Conservation (phyloP, 2,329 filamentous ascomycete species). For the Chlorencoelia australis region DNA sequence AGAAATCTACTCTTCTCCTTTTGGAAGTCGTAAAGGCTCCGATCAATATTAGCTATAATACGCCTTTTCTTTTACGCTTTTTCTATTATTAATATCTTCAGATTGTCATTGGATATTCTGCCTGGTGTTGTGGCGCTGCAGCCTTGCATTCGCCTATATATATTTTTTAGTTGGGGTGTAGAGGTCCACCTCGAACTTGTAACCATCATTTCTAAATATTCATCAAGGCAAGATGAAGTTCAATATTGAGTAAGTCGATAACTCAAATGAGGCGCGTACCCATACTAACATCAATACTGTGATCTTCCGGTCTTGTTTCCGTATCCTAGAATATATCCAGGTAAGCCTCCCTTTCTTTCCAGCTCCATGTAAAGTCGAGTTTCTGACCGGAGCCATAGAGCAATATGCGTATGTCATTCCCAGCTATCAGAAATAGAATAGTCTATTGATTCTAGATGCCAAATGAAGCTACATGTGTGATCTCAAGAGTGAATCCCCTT, state of each 20-base stretch:
- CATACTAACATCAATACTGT: constrained; percentile 30
- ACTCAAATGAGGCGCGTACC: neutral
- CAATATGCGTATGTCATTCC: constrained; percentile 49
- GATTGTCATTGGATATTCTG: too few species aligned
- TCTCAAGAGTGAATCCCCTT: constrained; percentile 48
- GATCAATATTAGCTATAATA: too few species aligned
- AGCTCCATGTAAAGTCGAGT: neutral
- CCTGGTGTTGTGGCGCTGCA: too few species aligned
- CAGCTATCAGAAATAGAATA: too few species aligned
- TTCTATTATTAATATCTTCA: too few species aligned
- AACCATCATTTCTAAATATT: too few species aligned
- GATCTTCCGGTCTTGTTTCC: constrained; percentile 62
- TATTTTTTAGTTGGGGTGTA: too few species aligned
- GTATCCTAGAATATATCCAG: constrained; percentile 64
- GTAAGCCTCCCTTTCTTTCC: constrained; percentile 15
- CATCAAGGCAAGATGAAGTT: constrained; percentile 71
- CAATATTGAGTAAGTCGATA: constrained; percentile 53
- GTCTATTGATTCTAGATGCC: constrained; percentile 3
- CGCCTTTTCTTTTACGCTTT: too few species aligned
- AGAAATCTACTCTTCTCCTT: too few species aligned
- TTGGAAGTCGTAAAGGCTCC: too few species aligned
- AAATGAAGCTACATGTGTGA: constrained; percentile 64
- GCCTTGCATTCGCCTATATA: too few species aligned
- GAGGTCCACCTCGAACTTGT: too few species aligned
- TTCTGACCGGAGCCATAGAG: constrained; percentile 41